phyloP scores from a whole-genome alignment of 2,329 filamentous ascomycete genomes.

The Neonectria magnoliae region DNA sequence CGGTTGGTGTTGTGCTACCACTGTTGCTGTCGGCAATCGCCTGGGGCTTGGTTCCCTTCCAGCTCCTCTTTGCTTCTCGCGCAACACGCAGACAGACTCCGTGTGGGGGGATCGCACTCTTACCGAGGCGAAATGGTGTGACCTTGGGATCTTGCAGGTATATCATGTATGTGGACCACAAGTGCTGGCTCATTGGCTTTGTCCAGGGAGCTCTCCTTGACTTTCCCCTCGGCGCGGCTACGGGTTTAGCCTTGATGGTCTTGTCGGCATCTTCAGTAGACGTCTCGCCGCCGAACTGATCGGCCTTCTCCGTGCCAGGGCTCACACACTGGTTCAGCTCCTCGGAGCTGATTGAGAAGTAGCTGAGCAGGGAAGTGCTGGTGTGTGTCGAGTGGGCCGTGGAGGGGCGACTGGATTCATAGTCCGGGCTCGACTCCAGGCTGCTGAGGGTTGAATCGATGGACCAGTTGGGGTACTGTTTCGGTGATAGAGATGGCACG shows the following conservation, averaged over 20 bases:
- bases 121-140: constrained; percentile 71
- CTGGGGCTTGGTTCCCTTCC: constrained; percentile 67
- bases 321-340: constrained; percentile 63
- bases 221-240: constrained; percentile 39
- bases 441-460: constrained; percentile 66
- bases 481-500: constrained; percentile 55
- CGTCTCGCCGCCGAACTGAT: constrained; percentile 39
- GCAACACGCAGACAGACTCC: constrained; percentile 73
- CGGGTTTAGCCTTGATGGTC: constrained; percentile 43
- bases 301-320: constrained; percentile 53
- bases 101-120: constrained; percentile 70
- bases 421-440: constrained; percentile 67
- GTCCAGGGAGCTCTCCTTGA: constrained; percentile 69
- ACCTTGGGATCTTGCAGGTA: constrained; percentile 75
- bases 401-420: constrained; percentile 68
- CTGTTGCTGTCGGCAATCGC: constrained; percentile 52
- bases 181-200: constrained; percentile 70
- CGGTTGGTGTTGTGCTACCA: constrained; percentile 66
- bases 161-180: constrained; percentile 72
- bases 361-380: constrained; percentile 66
- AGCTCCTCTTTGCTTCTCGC: constrained; percentile 72
- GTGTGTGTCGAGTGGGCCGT: constrained; percentile 69
- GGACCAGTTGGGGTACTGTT: constrained; percentile 67
- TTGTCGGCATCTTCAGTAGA: constrained; percentile 45
- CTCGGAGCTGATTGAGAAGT: constrained; percentile 65